Evolutionary conservation across 768 basidiomycete genomes (phyloP), one percentile per base, ranked within the genome.

Genomic region (Pleurotus giganteus): DNA sequence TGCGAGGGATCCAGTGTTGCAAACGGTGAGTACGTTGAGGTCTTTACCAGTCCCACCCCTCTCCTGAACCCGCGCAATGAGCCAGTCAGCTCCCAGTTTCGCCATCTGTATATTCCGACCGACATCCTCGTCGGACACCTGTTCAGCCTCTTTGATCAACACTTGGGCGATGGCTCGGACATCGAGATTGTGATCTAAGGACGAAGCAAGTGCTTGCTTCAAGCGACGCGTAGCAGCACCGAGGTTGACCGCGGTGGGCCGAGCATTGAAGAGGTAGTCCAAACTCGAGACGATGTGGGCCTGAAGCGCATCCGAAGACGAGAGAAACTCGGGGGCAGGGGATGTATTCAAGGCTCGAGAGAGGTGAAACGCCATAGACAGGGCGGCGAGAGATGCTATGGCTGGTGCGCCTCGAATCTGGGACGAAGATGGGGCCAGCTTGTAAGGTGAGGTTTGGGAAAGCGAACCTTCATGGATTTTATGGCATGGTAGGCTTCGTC

Each of bases 241-340:
- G 19, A 98, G 87, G 71, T 98, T 98, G 61, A 98, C 95, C 4
- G 95, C 95, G 0, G 95, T 98, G 13, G 96, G 95, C n/a, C 95
- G 83, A 2, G 95, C 89, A 1, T 86, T 91, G 67, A 81, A 86
- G 11, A 98, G 80, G 68, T 83, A 88, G 36, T 84, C 80, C 43
- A 94, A 77, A 39, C 83, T 76, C 0, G 78, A 75, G 36, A 74
- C 64, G 58, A 95, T 67, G 67, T 90, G 74, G 0, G 68, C 67
- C 47, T 76, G 71, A 27, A 97, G 74, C 2, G 74, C 67, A 2
- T 71, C 67, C 0, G 80, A 69, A 0, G 86, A 82, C 2, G 74
- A 62, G 17, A 91, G 71, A 64, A 80, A 89, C 4, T 76, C 76
- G 0, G 86, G 86, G 2, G 60, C 54, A 0, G 82, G 75, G 1